Base-by-base conservation (phyloP, 371 early-diverging fungal genomes). In the Mucor racemosus region DNA sequence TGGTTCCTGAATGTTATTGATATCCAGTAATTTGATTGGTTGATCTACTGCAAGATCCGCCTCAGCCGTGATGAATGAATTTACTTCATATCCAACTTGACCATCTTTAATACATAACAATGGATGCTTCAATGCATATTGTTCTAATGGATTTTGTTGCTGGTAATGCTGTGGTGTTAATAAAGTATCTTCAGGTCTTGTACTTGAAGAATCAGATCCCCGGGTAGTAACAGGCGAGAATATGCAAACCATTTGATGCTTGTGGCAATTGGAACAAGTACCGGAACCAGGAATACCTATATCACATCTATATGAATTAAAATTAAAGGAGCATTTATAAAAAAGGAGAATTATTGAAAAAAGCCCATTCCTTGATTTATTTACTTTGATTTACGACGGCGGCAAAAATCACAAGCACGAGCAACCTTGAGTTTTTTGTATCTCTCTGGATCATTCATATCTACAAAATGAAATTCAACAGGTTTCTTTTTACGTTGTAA, bases 341-440 rank as follows among this genome's bases (percentile, higher is more conserved):
- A 56, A 56, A 19, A 63, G 34, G 56, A 35, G 36, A 53, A 50
- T 50, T 11, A 50, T 50, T 50, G 50, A 53, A 53, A 13, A 46
- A 26, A 14, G 53, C 31, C 31, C 53, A 53, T 53, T 53, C 53
- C 31, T 60, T 54, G 19, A 46, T 56, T 44, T 64, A 44, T 60
- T 73, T 71, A 80, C 80, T 80, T 80, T 69, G 78, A 74, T 80
- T 80, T 80, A 35, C 81, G 78, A 55, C 68, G 65, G 26, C 81
- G 70, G 64, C 81, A 81, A 59, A 74, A 76, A 60, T 77, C 76
- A 62, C 81, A 81, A 46, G 81, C 81, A 44, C 74, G 65, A 36
- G 75, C 48, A 0, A 81, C 81, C 53, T 81, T 81, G n/a, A 81
- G 60, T 36, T 74, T 76, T 36, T 78, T 78, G 60, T 76, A 81